Percentiles rank a stretch among this genome's conserved stretches.
phyloP scores from a whole-genome alignment of 2,329 filamentous ascomycete genomes.

The Colletotrichum sp. region DNA sequence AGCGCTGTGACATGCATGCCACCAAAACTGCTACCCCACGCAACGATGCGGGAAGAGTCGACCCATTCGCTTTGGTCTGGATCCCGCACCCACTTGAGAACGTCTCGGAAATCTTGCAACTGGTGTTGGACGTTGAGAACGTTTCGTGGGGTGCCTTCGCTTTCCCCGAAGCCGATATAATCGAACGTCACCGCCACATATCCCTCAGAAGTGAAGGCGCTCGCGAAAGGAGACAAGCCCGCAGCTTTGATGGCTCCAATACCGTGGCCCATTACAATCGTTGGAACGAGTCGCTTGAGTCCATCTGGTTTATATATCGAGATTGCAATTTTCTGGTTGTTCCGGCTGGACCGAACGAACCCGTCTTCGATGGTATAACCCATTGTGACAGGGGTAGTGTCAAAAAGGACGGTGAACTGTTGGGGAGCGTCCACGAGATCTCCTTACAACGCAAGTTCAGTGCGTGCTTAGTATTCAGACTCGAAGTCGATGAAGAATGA shows the following conservation, averaged over 20 bases:
- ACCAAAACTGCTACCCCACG: slow-evolving; percentile 14
- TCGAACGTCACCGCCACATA: slow-evolving; percentile 12
- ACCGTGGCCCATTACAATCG: slow-evolving; percentile 9
- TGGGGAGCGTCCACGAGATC: background rate
- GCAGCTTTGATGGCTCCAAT: slow-evolving; percentile 16
- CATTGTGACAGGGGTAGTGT: background rate
- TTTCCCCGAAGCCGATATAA: slow-evolving; percentile 13
- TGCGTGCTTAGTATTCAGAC: background rate
- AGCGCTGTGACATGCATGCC: slow-evolving; percentile 12
- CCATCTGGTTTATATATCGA: slow-evolving; percentile 15
- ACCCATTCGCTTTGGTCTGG: background rate
- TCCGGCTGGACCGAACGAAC: background rate
- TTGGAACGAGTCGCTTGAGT: background rate
- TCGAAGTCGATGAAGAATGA: background rate
- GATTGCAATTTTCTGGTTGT: background rate
- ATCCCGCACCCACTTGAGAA: slow-evolving; percentile 1
- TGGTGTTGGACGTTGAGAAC: background rate
- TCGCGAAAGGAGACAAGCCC: background rate
- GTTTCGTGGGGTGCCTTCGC: slow-evolving; percentile 6
- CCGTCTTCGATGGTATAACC: slow-evolving; percentile 10
- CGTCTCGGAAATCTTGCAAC: slow-evolving; percentile 13
- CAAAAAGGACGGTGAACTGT: background rate
- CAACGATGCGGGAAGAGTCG: slow-evolving; percentile 1
- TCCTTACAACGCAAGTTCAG: background rate
- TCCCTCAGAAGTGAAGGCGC: slow-evolving; percentile 2